phyloP scores from a whole-genome alignment of 2,329 filamentous ascomycete species.

The Scedosporium apiospermum region DNA sequence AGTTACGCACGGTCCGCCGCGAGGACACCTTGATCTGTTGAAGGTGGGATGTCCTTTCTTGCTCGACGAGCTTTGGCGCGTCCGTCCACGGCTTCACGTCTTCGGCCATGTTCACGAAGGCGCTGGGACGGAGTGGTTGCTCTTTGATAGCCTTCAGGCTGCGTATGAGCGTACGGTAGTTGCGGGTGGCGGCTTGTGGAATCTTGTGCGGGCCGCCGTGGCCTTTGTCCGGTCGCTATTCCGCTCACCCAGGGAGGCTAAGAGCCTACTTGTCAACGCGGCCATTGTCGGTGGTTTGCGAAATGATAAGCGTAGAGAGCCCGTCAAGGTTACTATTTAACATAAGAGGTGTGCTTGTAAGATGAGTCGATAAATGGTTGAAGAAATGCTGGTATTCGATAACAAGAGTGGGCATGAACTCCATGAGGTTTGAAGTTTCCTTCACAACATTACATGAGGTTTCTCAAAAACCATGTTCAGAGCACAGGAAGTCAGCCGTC shows the following conservation, averaged over 20 bases:
- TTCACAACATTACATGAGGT: too few relatives aligned
- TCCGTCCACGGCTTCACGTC: slow-evolving; percentile 66
- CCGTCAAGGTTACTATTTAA: not conserved
- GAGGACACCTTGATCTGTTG: slow-evolving; percentile 55
- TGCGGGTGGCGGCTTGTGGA: not conserved
- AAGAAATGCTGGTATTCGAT: too few relatives aligned
- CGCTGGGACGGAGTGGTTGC: slow-evolving; percentile 58
- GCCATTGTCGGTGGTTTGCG: slow-evolving; percentile 4
- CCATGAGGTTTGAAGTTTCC: too few relatives aligned
- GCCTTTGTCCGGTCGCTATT: not conserved
- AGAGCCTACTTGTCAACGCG: slow-evolving; percentile 6
- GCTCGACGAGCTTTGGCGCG: slow-evolving; percentile 62
- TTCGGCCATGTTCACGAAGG: slow-evolving; percentile 81
- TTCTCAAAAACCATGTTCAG: too few relatives aligned
- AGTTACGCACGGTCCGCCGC: slow-evolving; percentile 72
- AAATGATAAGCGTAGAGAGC: not conserved
- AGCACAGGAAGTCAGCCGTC: too few relatives aligned
- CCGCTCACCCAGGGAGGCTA: not conserved
- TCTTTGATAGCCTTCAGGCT: slow-evolving; percentile 65
- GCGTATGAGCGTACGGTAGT: slow-evolving; percentile 46
- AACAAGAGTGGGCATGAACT: too few relatives aligned
- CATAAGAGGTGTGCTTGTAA: not conserved
- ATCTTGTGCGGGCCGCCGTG: not conserved
- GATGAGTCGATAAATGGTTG: too few relatives aligned
- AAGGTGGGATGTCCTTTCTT: slow-evolving; percentile 61